Evolutionary conservation across 2,329 filamentous ascomycete species (phyloP).

Genomic region (Talaromyces sp.): DNA sequence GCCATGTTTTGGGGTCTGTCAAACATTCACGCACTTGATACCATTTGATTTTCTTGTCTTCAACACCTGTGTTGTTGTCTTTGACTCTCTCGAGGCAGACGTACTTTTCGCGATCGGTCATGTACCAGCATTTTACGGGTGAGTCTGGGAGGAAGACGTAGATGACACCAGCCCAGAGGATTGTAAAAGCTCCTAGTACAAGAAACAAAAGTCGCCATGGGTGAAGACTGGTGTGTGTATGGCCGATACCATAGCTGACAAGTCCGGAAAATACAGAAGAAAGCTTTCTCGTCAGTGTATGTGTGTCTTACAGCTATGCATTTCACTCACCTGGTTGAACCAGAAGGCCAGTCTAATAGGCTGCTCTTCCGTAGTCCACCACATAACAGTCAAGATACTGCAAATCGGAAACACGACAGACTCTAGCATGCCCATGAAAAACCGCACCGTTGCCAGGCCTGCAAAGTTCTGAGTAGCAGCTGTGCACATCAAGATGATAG

Average conservation of each 20-base stretch:
- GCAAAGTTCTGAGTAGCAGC: constrained; percentile 11
- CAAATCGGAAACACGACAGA: constrained; percentile 11
- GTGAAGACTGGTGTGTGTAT: constrained; percentile 25
- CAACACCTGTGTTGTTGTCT: constrained; percentile 26
- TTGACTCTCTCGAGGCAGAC: constrained; percentile 25
- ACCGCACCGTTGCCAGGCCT: constrained; percentile 12
- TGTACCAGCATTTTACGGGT: constrained; percentile 23
- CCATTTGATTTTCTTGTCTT: constrained; percentile 44
- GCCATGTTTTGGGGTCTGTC: constrained; percentile 32
- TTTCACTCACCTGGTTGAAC: constrained; percentile 15
- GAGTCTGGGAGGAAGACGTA: constrained; percentile 24
- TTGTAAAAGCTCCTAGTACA: constrained; percentile 23
- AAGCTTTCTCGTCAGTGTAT: constrained; percentile 18
- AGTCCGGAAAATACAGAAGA: constrained; percentile 32
- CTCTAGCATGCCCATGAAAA: constrained; percentile 16
- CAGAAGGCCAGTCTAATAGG: constrained; percentile 14
- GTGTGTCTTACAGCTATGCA: neutral
- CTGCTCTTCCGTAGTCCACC: constrained; percentile 15
- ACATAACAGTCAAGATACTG: constrained; percentile 16
- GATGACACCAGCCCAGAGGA: constrained; percentile 22
- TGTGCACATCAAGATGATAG: constrained; percentile 10
- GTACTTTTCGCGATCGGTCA: constrained; percentile 23
- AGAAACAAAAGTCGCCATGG: constrained; percentile 25
- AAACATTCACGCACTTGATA: constrained; percentile 42
- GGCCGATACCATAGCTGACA: constrained; percentile 35